These are phyloP conservation scores for Saccharomyces pastorianus DNA, from an alignment of 1,139 yeast species.

Conservation along the genomic window DNA sequence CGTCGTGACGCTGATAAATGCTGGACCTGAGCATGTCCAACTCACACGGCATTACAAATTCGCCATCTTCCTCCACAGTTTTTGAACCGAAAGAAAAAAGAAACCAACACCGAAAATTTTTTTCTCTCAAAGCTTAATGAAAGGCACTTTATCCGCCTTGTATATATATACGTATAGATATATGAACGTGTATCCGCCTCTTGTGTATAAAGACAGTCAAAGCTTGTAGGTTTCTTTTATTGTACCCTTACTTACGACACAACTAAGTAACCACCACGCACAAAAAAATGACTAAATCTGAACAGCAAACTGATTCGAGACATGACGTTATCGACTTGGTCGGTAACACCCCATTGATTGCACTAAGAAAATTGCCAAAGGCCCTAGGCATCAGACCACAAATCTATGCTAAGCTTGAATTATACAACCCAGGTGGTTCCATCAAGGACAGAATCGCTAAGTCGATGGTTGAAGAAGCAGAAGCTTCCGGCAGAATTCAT, in stretches of 20 bases:
- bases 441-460: slow-evolving; percentile 93
- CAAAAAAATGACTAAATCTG: neutral
- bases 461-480: slow-evolving; percentile 80
- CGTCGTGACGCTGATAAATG: neutral
- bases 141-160: neutral
- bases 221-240: neutral
- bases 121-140: neutral
- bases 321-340: slow-evolving; percentile 34
- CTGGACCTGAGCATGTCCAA: neutral
- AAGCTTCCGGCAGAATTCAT: slow-evolving; percentile 65
- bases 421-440: slow-evolving; percentile 88
- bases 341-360: slow-evolving; percentile 81
- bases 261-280: neutral
- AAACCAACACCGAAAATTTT: neutral
- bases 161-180: neutral
- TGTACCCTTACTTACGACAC: neutral
- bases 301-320: slow-evolving; percentile 16
- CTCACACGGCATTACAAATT: neutral
- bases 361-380: slow-evolving; percentile 69
- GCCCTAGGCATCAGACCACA: slow-evolving; percentile 68
- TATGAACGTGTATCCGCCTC: neutral
- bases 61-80: neutral
- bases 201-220: neutral
- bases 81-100: neutral
- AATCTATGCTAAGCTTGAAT: slow-evolving; percentile 82